Conservation (phyloP, 2,329 filamentous ascomycete genomes). For the Xenoacremonium recifei region DNA sequence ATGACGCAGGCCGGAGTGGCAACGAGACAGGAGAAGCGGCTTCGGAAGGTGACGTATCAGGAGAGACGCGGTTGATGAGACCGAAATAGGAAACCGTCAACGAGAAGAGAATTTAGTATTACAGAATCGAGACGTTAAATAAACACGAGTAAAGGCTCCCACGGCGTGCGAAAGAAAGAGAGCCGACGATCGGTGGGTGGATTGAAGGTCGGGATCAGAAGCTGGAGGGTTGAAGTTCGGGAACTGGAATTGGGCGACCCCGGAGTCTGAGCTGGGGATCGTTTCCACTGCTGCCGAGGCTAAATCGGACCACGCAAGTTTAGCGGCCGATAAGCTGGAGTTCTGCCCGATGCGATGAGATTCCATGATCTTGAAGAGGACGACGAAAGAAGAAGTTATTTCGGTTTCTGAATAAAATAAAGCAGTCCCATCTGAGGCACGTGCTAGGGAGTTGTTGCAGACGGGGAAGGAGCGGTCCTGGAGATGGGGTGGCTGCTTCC, state of each 20-base stretch:
- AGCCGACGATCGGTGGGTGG: background rate
- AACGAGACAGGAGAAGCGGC: background rate
- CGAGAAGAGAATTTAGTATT: no score
- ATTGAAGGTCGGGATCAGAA: slow-evolving; percentile 22
- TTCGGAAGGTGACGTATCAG: background rate
- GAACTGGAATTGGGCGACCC: background rate
- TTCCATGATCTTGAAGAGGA: slow-evolving; percentile 10
- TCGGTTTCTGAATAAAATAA: no score
- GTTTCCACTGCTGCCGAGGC: slow-evolving; percentile 25
- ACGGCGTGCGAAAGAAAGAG: slow-evolving; percentile 5
- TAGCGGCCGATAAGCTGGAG: slow-evolving; percentile 4
- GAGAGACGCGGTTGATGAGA: background rate
- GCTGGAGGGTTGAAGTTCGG: slow-evolving; percentile 3
- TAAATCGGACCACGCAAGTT: slow-evolving; percentile 10
- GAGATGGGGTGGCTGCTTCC: background rate
- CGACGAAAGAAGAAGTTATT: no score
- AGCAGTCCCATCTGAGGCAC: no score
- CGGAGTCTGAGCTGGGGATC: background rate
- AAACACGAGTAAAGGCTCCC: no score
- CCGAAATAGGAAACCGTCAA: no score
- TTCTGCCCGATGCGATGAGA: slow-evolving; percentile 13
- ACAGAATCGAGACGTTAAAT: no score
- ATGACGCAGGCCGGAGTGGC: slow-evolving; percentile 26
- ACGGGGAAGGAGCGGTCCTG: no score
- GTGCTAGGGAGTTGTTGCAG: no score